These are phyloP conservation scores for Backusella tarrabulga DNA, from an alignment of 192 early-diverging fungal species.

Conservation along the genomic window DNA sequence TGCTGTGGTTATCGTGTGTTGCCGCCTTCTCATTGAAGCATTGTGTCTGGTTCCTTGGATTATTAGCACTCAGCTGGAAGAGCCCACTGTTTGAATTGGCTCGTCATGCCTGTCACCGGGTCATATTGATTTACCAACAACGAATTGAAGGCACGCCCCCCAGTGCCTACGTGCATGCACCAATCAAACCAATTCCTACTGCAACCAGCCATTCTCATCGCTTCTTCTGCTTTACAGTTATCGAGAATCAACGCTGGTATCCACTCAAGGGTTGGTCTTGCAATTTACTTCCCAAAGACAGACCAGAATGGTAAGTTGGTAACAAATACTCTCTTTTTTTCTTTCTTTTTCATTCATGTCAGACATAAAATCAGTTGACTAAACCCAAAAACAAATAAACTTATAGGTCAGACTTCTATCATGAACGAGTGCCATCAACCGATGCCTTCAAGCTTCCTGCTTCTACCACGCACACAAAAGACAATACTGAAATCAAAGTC, in stretches of 20 bases:
- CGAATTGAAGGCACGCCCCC: background rate
- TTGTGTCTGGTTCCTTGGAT: background rate
- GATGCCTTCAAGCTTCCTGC: background rate
- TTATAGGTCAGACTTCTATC: conserved; percentile 1
- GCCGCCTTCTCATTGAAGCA: background rate
- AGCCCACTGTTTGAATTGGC: background rate
- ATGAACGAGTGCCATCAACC: background rate
- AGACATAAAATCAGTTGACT: background rate
- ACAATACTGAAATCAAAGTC: background rate
- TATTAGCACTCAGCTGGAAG: background rate
- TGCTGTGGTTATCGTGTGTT: background rate
- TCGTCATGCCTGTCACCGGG: background rate
- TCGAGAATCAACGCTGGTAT: background rate
- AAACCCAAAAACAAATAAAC: background rate
- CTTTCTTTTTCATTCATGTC: background rate
- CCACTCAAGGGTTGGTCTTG: background rate
- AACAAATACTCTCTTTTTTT: background rate
- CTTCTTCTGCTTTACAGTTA: background rate
- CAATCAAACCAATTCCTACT: background rate
- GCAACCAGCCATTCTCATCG: background rate
- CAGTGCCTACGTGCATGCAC: background rate
- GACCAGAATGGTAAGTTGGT: background rate
- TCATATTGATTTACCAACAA: background rate
- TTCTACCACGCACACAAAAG: background rate
- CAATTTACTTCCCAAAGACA: background rate